These are phyloP conservation scores for Xylariaceae sp. DNA, from an alignment of 2,329 filamentous ascomycete genomes.

Conservation along the genomic window DNA sequence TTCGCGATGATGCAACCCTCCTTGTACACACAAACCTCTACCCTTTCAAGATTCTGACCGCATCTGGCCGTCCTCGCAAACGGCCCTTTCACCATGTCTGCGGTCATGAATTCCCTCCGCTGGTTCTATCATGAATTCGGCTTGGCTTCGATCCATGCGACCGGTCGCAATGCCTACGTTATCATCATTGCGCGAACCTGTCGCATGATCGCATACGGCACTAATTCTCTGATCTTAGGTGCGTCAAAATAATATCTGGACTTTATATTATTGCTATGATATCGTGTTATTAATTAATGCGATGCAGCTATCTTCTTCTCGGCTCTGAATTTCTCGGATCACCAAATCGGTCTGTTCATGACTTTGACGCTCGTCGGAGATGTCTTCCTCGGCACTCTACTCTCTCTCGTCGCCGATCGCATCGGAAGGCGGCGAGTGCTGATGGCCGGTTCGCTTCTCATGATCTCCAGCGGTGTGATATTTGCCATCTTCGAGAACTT, in stretches of 20 bases:
- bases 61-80: background rate
- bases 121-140: constrained; percentile 45
- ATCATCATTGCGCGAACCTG: constrained; percentile 48
- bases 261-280: background rate
- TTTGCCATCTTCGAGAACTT: constrained; percentile 53
- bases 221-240: constrained; percentile 54
- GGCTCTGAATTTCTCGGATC: constrained; percentile 50
- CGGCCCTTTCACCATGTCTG: constrained; percentile 21
- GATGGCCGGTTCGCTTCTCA: constrained; percentile 47
- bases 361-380: constrained; percentile 58
- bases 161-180: constrained; percentile 47
- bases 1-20: background rate
- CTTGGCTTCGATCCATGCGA: constrained; percentile 40
- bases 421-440: constrained; percentile 53
- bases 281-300: background rate
- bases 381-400: constrained; percentile 50
- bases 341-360: constrained; percentile 60
- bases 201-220: constrained; percentile 61
- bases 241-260: background rate
- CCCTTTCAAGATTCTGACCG: background rate
- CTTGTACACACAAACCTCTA: background rate
- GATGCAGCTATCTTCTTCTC: constrained; percentile 50
- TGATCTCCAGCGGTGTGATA: constrained; percentile 50
- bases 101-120: constrained; percentile 19
- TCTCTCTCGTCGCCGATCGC: constrained; percentile 55